phyloP scores from a whole-genome alignment of 1,139 yeast genomes.

The Magnusiomyces ingens region DNA sequence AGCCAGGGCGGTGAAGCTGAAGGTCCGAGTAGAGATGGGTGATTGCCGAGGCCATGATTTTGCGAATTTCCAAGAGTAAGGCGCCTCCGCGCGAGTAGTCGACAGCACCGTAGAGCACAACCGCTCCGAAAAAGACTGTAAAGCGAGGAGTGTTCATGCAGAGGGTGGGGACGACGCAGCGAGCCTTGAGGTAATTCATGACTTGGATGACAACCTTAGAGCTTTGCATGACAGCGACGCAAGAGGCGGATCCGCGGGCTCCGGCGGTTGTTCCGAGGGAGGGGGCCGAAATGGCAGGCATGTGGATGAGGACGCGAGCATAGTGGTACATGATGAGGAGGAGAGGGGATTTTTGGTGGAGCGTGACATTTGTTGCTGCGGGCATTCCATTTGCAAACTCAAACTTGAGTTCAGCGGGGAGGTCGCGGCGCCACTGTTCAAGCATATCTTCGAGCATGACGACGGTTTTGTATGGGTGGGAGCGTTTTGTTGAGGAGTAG shows the following conservation, averaged over 20 bases:
- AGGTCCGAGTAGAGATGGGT: slow-evolving; percentile 25
- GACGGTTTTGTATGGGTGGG: slow-evolving; percentile 37
- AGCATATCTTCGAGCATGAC: slow-evolving; percentile 55
- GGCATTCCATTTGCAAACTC: slow-evolving; percentile 60
- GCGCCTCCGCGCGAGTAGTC: slow-evolving; percentile 85
- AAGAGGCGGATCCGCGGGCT: slow-evolving; percentile 46
- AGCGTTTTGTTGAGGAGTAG: slow-evolving; percentile 36
- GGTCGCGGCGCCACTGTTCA: slow-evolving; percentile 72
- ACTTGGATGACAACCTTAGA: slow-evolving; percentile 60
- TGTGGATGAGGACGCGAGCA: slow-evolving; percentile 70
- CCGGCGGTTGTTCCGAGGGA: slow-evolving; percentile 23
- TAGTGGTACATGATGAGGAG: slow-evolving; percentile 65
- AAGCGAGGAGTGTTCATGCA: slow-evolving; percentile 69
- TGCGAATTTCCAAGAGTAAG: slow-evolving; percentile 61
- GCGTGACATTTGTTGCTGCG: slow-evolving; percentile 34
- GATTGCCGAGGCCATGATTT: slow-evolving; percentile 25
- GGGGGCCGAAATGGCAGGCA: slow-evolving; percentile 59
- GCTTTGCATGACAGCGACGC: slow-evolving; percentile 69
- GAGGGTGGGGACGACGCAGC: slow-evolving; percentile 44
- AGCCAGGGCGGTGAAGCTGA: slow-evolving; percentile 26
- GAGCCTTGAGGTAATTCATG: slow-evolving; percentile 43
- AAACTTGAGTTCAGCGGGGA: slow-evolving; percentile 56
- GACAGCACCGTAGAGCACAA: slow-evolving; percentile 72
- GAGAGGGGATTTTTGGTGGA: slow-evolving; percentile 50
- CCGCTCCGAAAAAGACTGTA: slow-evolving; percentile 57